These are phyloP conservation scores for Anisogramma anomala DNA, from an alignment of 2,329 filamentous ascomycete genomes.

Conservation along the genomic window DNA sequence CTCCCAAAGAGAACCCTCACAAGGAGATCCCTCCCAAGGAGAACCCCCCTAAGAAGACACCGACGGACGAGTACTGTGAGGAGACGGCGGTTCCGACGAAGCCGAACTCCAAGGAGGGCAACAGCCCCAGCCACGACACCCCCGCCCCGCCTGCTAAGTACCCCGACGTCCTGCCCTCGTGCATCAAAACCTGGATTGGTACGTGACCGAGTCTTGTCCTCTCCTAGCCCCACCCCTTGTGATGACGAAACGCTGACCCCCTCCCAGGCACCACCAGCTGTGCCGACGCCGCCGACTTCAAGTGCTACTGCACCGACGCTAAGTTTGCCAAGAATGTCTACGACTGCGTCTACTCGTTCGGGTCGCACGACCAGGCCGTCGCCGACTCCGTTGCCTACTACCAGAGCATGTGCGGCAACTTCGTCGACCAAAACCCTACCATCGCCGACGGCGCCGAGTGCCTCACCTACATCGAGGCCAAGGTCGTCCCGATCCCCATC, in stretches of 20 bases:
- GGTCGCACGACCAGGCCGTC: constrained; percentile 52
- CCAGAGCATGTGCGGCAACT: constrained; percentile 77
- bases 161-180: constrained; percentile 69
- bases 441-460: constrained; percentile 64
- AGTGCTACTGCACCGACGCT: constrained; percentile 45
- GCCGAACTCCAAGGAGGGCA: too few species aligned
- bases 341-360: constrained; percentile 69
- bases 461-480: constrained; percentile 47
- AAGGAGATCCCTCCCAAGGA: too few species aligned
- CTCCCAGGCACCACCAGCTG: constrained; percentile 48
- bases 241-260: background rate
- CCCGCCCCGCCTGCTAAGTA: too few species aligned
- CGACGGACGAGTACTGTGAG: too few species aligned
- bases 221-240: background rate
- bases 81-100: too few species aligned
- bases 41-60: too few species aligned
- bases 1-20: too few species aligned
- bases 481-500: constrained; percentile 37
- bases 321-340: constrained; percentile 71
- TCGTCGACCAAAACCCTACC: constrained; percentile 66
- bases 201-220: background rate
- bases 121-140: too few species aligned
- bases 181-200: constrained; percentile 80
- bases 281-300: constrained; percentile 56
- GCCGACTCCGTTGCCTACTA: constrained; percentile 68